Evolutionary conservation across 139 green algal genomes (phyloP).

Genomic region (Eudorina sp.): DNA sequence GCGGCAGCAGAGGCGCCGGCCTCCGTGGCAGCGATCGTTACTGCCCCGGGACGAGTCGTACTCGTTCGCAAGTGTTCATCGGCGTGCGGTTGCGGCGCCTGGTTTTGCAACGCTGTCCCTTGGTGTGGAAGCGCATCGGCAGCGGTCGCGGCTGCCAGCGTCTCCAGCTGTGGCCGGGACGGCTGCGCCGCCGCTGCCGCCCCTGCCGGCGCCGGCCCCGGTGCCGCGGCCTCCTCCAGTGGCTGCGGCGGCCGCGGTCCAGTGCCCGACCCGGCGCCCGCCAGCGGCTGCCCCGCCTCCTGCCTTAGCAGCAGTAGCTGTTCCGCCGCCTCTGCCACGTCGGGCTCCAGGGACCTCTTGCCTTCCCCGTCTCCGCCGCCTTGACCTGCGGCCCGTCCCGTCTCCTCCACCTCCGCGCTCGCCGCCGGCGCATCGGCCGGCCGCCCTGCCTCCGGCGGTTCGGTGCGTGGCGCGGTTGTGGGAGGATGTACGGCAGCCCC

Average conservation of each 20-base stretch:
- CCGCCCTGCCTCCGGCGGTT: too few species aligned
- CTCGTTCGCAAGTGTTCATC: too few species aligned
- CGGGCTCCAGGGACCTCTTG: background rate
- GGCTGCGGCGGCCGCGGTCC: background rate
- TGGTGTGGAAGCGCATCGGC: too few species aligned
- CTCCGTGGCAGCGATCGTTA: too few species aligned
- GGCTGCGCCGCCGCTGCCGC: background rate
- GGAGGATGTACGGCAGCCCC: background rate
- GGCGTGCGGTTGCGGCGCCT: too few species aligned
- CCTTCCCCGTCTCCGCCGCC: background rate
- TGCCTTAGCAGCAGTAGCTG: conserved; percentile 5
- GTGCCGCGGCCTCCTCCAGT: background rate
- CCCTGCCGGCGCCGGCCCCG: background rate
- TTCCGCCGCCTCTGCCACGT: background rate
- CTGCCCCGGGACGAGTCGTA: too few species aligned
- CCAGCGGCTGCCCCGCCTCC: background rate
- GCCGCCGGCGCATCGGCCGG: background rate
- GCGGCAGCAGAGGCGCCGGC: too few species aligned
- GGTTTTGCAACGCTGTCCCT: too few species aligned
- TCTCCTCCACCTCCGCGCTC: background rate
- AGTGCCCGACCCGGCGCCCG: too few species aligned
- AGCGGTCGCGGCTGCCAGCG: too few species aligned
- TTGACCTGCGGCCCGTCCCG: background rate
- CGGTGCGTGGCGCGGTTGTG: background rate
- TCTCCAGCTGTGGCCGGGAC: background rate